Evolutionary conservation across 169 alveolate genomes (phyloP).

Genomic region (Plasmodium berghei): DNA sequence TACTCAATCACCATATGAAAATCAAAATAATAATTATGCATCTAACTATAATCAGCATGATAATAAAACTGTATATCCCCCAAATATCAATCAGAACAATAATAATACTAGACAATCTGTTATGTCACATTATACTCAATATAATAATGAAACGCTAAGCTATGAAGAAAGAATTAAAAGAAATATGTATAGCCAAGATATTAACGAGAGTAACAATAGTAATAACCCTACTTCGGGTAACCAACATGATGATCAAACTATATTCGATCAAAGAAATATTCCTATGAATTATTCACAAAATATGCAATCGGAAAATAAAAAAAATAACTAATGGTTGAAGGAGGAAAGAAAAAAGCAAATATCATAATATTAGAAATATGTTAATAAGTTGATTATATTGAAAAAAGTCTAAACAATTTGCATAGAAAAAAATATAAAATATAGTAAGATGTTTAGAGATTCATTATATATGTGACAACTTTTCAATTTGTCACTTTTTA

Average conservation of each 20-base stretch:
- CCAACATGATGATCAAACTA: not conserved
- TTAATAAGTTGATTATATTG: too few species aligned
- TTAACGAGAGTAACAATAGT: not conserved
- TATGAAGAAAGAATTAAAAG: slow-evolving; percentile 36
- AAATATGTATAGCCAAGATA: slow-evolving; percentile 12
- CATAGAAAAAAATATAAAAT: too few species aligned
- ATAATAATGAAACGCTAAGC: slow-evolving; percentile 1
- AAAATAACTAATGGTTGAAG: not conserved
- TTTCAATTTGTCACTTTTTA: too few species aligned
- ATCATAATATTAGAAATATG: too few species aligned
- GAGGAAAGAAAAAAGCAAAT: not conserved
- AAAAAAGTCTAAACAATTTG: too few species aligned
- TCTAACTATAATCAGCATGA: slow-evolving; percentile 36
- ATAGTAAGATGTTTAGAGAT: too few species aligned
- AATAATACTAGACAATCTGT: not conserved
- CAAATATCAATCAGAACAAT: too few species aligned
- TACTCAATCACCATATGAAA: slow-evolving; percentile 9
- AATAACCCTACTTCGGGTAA: not conserved
- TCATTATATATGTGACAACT: too few species aligned
- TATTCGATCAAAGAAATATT: not conserved
- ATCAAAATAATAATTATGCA: slow-evolving; percentile 21
- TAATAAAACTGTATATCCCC: slow-evolving; percentile 9
- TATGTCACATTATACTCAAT: slow-evolving; percentile 55
- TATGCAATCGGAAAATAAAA: not conserved
- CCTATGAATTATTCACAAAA: not conserved